Percentiles rank a stretch among this genome's conserved stretches.
Conservation (phyloP, 495 filamentous ascomycete species). For the Annulohypoxylon maeteangense region DNA sequence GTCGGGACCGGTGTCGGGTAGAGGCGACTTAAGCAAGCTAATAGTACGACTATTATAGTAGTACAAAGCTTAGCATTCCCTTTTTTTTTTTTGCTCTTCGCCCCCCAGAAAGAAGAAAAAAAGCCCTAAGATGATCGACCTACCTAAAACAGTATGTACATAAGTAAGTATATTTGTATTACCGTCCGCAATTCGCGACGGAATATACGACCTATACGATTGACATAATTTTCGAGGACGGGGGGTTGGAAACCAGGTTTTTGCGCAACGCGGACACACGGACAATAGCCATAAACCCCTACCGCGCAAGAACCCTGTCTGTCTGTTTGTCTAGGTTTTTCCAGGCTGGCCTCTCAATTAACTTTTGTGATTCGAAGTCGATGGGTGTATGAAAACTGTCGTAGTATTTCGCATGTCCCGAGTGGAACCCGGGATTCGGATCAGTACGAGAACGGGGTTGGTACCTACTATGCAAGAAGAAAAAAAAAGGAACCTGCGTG, state of each 20-base stretch:
- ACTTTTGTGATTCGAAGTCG: not conserved
- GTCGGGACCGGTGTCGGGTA: conserved; percentile 27
- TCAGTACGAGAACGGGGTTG: conserved; percentile 7
- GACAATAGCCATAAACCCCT: not conserved
- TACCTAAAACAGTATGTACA: not conserved
- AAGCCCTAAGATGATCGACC: not conserved
- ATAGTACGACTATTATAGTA: no score
- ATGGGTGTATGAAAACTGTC: no score
- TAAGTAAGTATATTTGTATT: not conserved
- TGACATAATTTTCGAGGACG: not conserved
- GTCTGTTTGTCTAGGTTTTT: no score
- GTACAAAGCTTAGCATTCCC: conserved; percentile 23
- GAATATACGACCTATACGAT: not conserved
- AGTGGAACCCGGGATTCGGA: conserved; percentile 22
- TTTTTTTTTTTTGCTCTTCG: no score
- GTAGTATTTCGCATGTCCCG: conserved; percentile 5
- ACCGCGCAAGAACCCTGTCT: not conserved
- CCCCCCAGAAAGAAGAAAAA: not conserved
- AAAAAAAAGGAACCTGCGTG: not conserved
- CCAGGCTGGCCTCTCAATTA: not conserved
- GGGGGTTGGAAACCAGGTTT: not conserved
- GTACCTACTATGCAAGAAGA: no score
- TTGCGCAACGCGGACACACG: not conserved
- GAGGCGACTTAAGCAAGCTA: no score
- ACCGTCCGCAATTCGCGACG: not conserved